These are phyloP conservation scores for Psophocarpus tetragonolobus DNA, from an alignment of 306 rosid species.

Conservation along the genomic window DNA sequence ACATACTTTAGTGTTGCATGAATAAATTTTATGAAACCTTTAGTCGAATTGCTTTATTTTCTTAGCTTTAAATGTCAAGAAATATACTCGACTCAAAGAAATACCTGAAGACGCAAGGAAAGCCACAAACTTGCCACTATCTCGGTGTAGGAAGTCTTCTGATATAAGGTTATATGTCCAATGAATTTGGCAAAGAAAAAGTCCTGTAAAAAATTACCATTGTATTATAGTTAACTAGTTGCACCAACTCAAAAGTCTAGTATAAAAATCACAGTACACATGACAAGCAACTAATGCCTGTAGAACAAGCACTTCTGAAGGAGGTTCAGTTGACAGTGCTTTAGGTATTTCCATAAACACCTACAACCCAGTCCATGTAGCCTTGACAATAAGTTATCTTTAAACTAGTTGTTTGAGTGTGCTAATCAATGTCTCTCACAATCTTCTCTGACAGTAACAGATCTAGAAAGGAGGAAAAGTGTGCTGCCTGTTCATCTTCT, in stretches of 20 bases:
- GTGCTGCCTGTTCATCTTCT: not conserved
- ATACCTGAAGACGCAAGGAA: constrained; percentile 93
- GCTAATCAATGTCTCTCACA: not conserved
- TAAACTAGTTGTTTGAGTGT: not conserved
- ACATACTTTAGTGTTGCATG: not conserved
- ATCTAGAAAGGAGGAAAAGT: not conserved
- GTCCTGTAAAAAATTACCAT: constrained; percentile 55
- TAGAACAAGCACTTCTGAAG: not conserved
- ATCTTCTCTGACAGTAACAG: not conserved
- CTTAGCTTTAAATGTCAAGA: not conserved
- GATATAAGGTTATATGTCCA: constrained; percentile 69
- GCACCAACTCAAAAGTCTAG: constrained; percentile 10
- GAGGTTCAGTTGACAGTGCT: not conserved
- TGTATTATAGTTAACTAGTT: constrained; percentile 23
- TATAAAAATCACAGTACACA: not conserved
- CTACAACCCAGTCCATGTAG: not conserved
- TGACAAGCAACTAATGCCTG: constrained; percentile 24
- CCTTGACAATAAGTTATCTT: not conserved
- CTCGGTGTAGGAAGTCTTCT: constrained; percentile 93
- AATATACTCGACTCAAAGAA: constrained; percentile 20
- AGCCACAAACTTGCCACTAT: constrained; percentile 95
- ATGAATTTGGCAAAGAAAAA: constrained; percentile 70
- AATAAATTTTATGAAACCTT: constrained; percentile 2
- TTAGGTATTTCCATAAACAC: not conserved
- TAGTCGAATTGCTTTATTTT: not conserved